Evolutionary conservation across 176 grass and related monocot species (phyloP), one percentile per base, ranked within the genome.

Genomic region (Aegilops tauschii): DNA sequence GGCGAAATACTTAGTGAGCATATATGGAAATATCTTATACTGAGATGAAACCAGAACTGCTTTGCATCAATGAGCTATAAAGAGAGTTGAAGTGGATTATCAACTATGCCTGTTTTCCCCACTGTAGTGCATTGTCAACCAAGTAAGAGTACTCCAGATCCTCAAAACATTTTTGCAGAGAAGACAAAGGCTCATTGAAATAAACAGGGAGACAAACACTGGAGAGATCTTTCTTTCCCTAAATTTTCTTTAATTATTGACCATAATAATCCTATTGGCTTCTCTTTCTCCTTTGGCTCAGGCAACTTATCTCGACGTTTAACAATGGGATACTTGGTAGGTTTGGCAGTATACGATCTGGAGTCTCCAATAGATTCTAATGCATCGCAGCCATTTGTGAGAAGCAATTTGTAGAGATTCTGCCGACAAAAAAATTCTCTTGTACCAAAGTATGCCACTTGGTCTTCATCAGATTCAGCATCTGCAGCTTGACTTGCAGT

Each of bases 171-270:
- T 95, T 98, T 86, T 95, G 96, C 70, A 98, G 81, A 78, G 91
- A 95, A 82, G 93, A 95, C 61, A 98, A 83, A 81, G 96, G 93
- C 74, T 98, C 96, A 16, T 98, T 98, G 83, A 98, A 95, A 85
- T 98, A 95, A 92, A 98, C 96, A 72, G 96, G 96, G 72, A 98
- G 86, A 44, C 96, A 98, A 61, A 98, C 93, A 83, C 96, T 91
- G 1, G 96, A 95, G 61, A 98, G 87, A 86, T 36, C 35, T 36
- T 36, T 95, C 96, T 83, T 98, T 98, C 50, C 95, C 93, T 31
- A 98, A 93, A 85, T 98, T 98, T 84, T 98, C 95, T 93, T 92
- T 98, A 61, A 98, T 98, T 90, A 98, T 98, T 73, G 93, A 98
- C 95, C 95, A 36, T 36, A 36, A 36, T 36, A 36, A 88, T 44